Conservation (phyloP, 148 eudicot genomes). For the Suaeda aralocaspica region DNA sequence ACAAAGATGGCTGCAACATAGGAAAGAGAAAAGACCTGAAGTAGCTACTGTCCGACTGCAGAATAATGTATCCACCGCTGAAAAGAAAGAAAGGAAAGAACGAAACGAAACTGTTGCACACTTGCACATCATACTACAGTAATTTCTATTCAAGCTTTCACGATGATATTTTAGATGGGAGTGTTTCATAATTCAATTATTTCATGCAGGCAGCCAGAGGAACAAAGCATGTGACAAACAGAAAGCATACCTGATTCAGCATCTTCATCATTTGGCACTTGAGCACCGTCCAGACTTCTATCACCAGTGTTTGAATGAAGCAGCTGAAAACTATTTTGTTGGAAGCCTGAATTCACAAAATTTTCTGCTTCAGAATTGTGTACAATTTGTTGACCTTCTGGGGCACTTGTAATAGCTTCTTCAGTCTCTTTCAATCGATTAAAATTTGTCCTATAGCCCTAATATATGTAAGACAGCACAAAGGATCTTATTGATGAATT, state of each 20-base stretch:
- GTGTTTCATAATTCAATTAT: background rate
- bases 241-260: conserved; percentile 58
- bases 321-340: conserved; percentile 32
- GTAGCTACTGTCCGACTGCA: conserved; percentile 44
- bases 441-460: conserved; percentile 57
- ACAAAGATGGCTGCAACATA: conserved; percentile 27
- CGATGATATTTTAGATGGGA: background rate
- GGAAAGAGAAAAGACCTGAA: conserved; percentile 36
- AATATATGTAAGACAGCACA: conserved; percentile 18
- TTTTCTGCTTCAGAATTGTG: conserved; percentile 43
- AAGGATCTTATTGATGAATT: background rate
- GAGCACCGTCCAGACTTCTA: conserved; percentile 47
- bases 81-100: no score
- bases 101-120: no score
- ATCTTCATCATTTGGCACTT: conserved; percentile 62
- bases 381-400: conserved; percentile 30
- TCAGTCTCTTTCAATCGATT: conserved; percentile 45
- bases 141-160: background rate
- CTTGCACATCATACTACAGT: no score
- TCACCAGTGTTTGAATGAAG: conserved; percentile 48
- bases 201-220: background rate
- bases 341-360: conserved; percentile 38
- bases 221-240: conserved; percentile 3
- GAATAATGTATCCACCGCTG: conserved; percentile 14
- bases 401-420: conserved; percentile 34